phyloP scores from a whole-genome alignment of 2,329 filamentous ascomycete species.

The Colletotrichum tofieldiae region DNA sequence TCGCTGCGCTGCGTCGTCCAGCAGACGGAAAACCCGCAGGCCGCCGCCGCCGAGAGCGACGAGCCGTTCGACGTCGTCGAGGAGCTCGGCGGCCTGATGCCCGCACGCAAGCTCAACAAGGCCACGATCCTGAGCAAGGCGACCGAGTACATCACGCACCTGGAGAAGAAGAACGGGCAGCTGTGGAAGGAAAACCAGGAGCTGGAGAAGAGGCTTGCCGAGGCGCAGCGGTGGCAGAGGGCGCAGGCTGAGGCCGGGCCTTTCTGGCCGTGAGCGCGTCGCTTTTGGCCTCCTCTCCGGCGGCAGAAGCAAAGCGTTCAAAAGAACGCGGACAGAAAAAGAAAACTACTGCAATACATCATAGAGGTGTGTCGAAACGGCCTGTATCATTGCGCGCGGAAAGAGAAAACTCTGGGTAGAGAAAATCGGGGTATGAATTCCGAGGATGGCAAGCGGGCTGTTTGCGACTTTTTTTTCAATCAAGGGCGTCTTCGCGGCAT shows the following conservation, averaged over 20 bases:
- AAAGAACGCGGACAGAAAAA: background rate
- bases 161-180: slow-evolving; percentile 54
- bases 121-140: slow-evolving; percentile 59
- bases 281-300: background rate
- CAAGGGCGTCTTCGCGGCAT: background rate
- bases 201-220: slow-evolving; percentile 48
- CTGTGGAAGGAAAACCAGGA: slow-evolving; percentile 53
- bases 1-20: slow-evolving; percentile 57
- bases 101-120: slow-evolving; percentile 60
- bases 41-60: slow-evolving; percentile 47
- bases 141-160: slow-evolving; percentile 56
- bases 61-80: slow-evolving; percentile 46
- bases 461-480: background rate
- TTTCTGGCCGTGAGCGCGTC: slow-evolving; percentile 20
- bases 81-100: slow-evolving; percentile 51
- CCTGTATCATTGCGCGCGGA: background rate
- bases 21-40: slow-evolving; percentile 47
- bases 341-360: background rate
- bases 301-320: background rate
- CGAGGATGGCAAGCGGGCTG: background rate
- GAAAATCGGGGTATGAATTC: background rate
- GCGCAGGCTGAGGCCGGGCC: slow-evolving; percentile 27
- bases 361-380: background rate
- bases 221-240: slow-evolving; percentile 37
- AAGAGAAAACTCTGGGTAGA: background rate